Base-by-base conservation (phyloP, 2,329 filamentous ascomycete species). In the Talaromyces sp. region DNA sequence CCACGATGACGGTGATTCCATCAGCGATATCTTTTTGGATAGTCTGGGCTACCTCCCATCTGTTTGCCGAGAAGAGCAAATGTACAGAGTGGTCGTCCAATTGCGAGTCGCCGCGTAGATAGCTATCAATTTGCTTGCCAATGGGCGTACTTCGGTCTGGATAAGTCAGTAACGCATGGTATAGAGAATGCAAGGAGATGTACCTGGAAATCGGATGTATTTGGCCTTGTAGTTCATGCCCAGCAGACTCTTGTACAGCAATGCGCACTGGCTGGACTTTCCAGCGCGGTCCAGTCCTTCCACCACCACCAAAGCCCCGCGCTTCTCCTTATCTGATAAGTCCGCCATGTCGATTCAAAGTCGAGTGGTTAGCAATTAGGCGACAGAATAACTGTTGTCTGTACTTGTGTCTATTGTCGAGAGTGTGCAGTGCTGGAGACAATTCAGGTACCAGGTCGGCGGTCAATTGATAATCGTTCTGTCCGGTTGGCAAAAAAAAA, bases 51-150 rank as follows among this genome's bases (percentile, higher is more conserved):
- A 82, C 77, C 74, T 97, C 93, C 93, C 93, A 97, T 58, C 93
- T 85, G 76, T 97, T 97, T 10, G 93, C 92, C 66, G 90, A 92
- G 78, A 97, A 97, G 22, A 97, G 84, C 1, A 97, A 84, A 76
- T 97, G 93, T 71, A 97, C 94, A 3, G 89, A 90, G 74, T 96
- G 92, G 76, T 97, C 93, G 67, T 95, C 91, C 77, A 93, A 87
- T 65, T 91, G 85, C 27, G 86, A 82, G 64, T 90, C 78, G 66
- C 89, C 89, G 69, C 87, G 89, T 68, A 97, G 85, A 75, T 97
- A 97, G 54, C 82, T 81, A 76, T 96, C 89, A 75, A 97, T 97
- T 85, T 96, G 90, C 72, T 91, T 86, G 0, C 93, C 93, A 70
- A 94, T 96, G 0, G 90, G 86, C 4, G 93, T 96, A 2, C 88